Evolutionary conservation across 352 stramenopile species (phyloP).

Genomic region (Globisporangium paddicum): DNA sequence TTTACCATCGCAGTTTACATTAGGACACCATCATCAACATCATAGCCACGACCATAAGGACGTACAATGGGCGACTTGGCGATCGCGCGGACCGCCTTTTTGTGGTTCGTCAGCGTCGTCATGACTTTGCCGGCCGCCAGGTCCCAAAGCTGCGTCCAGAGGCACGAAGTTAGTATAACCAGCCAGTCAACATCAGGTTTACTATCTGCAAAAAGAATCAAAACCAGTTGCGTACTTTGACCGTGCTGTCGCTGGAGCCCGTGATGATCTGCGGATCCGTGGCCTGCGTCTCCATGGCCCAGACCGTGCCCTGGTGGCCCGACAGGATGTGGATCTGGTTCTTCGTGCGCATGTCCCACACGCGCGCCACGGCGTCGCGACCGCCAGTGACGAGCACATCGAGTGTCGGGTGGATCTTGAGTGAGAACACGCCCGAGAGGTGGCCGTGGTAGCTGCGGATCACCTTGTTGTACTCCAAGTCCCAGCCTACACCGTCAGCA

Average conservation of each 20-base stretch:
- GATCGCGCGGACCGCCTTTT: conserved; percentile 95
- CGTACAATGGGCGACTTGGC: conserved; percentile 80
- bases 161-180: neutral
- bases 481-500: conserved; percentile 74
- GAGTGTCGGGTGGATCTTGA: conserved; percentile 97
- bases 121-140: conserved; percentile 97
- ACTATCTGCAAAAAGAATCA: neutral
- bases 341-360: conserved; percentile 99
- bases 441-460: conserved; percentile 99
- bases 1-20: conserved; percentile 9
- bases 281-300: conserved; percentile 92
- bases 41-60: neutral
- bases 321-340: conserved; percentile 95
- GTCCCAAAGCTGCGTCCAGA: conserved; percentile 91
- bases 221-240: conserved; percentile 69
- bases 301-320: conserved; percentile 97
- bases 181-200: neutral
- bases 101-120: conserved; percentile 99
- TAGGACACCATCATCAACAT: neutral
- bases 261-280: conserved; percentile 96
- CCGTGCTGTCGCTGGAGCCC: conserved; percentile 91
- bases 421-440: conserved; percentile 96
- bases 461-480: conserved; percentile 99
- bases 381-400: conserved; percentile 98
- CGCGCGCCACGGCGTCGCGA: conserved; percentile 81